Conservation (phyloP, 768 basidiomycete genomes). For the Pulveroboletus ravenelii region DNA sequence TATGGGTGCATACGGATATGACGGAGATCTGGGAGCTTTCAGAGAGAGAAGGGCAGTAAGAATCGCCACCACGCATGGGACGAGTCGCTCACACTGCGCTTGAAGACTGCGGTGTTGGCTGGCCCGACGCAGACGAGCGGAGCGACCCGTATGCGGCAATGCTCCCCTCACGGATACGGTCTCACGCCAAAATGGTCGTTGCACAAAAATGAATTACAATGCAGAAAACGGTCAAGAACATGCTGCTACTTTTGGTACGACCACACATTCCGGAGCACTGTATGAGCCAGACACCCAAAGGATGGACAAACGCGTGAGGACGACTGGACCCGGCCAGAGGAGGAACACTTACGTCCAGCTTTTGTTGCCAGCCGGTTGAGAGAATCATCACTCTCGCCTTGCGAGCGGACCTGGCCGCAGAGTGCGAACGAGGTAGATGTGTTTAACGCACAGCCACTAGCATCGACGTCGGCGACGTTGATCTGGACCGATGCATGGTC, state of each 20-base stretch:
- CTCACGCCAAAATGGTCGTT: background rate
- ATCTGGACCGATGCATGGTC: conserved; percentile 99
- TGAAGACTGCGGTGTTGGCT: background rate
- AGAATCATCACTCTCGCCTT: conserved; percentile 95
- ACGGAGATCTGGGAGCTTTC: conserved; percentile 43
- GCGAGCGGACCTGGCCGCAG: conserved; percentile 88
- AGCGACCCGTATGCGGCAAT: conserved; percentile 23
- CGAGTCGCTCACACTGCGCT: background rate
- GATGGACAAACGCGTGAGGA: conserved; percentile 8
- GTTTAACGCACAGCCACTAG: conserved; percentile 70
- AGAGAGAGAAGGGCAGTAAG: conserved; percentile 34
- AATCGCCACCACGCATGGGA: conserved; percentile 17
- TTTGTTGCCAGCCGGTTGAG: conserved; percentile 94
- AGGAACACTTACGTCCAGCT: conserved; percentile 75
- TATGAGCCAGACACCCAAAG: conserved; percentile 5
- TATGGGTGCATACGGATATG: conserved; percentile 38
- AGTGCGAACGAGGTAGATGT: conserved; percentile 92
- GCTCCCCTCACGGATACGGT: background rate
- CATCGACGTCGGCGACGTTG: conserved; percentile 91
- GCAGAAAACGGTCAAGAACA: conserved; percentile 13
- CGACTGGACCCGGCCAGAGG: background rate
- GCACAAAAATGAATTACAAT: conserved; percentile 15
- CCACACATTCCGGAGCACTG: conserved; percentile 97
- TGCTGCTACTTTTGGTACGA: conserved; percentile 78
- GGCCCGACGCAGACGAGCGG: conserved; percentile 6